These are phyloP conservation scores for Cladosporium sp. DNA, from an alignment of 2,329 filamentous ascomycete species.

Conservation along the genomic window DNA sequence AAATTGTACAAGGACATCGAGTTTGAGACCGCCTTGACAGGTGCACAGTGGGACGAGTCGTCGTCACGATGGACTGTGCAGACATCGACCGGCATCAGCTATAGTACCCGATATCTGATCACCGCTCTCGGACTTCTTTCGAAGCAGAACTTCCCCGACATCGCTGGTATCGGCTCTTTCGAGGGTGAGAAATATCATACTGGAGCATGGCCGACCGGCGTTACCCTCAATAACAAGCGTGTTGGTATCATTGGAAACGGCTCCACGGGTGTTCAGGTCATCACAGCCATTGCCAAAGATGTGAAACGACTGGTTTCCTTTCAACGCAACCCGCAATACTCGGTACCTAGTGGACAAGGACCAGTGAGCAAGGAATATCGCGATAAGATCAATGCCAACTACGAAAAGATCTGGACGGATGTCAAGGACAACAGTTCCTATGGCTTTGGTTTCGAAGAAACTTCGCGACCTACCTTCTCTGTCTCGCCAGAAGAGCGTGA, in stretches of 20 bases:
- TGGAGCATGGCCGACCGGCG: conserved; percentile 28
- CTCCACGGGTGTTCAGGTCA: conserved; percentile 24
- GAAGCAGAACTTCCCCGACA: conserved; percentile 32
- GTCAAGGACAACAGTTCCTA: conserved; percentile 46
- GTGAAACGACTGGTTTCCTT: conserved; percentile 26
- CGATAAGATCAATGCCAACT: conserved; percentile 25
- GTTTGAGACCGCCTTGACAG: conserved; percentile 37
- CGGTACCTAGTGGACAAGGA: conserved; percentile 26
- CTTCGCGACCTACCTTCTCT: conserved; percentile 11
- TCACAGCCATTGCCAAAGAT: conserved; percentile 23
- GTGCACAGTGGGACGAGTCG: conserved; percentile 32
- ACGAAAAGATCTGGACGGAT: conserved; percentile 30
- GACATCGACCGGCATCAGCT: conserved; percentile 20
- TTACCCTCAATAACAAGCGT: conserved; percentile 27
- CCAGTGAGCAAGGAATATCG: conserved; percentile 20
- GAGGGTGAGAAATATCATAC: conserved; percentile 33
- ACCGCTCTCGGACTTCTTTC: conserved; percentile 34
- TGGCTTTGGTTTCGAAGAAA: conserved; percentile 29
- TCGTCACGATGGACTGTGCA: conserved; percentile 29
- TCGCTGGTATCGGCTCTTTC: conserved; percentile 32
- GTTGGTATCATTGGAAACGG: conserved; percentile 36
- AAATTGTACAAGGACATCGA: conserved; percentile 36
- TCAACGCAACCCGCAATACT: conserved; percentile 28
- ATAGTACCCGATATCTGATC: conserved; percentile 30
- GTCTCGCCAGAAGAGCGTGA: conserved; percentile 22